These are phyloP conservation scores for Acanthamoeba triangularis DNA, from an alignment of 208 protist genomes.

Conservation along the genomic window DNA sequence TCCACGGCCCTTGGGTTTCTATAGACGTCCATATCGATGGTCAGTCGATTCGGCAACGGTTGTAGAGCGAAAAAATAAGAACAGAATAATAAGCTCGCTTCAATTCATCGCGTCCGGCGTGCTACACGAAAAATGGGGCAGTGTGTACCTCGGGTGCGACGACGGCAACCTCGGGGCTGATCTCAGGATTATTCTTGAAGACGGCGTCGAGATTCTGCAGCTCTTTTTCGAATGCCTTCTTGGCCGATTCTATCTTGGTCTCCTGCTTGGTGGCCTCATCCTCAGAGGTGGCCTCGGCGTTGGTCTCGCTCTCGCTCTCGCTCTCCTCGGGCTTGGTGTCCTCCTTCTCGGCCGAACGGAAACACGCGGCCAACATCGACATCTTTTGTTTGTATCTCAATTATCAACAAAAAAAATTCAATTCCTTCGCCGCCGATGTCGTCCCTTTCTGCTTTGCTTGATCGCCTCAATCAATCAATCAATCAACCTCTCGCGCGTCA, in stretches of 20 bases:
- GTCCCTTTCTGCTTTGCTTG: not conserved
- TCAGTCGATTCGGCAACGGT: not conserved
- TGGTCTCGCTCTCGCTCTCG: slow-evolving; percentile 17
- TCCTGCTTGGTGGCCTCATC: slow-evolving; percentile 27
- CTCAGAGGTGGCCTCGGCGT: not conserved
- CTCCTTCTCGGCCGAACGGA: not conserved
- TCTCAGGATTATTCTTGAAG: not conserved
- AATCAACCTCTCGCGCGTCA: too few relatives aligned
- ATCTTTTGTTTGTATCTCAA: not conserved
- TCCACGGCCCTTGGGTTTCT: not conserved
- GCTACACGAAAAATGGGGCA: not conserved
- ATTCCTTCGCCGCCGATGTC: not conserved
- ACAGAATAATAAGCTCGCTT: not conserved
- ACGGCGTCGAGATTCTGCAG: not conserved
- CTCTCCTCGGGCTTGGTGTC: not conserved
- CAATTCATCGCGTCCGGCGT: not conserved
- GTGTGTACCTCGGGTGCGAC: not conserved
- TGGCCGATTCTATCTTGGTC: not conserved
- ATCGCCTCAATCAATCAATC: too few relatives aligned
- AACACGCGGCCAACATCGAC: not conserved
- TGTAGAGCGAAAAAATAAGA: too few relatives aligned
- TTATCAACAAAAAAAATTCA: not conserved
- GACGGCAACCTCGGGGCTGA: not conserved
- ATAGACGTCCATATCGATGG: not conserved
- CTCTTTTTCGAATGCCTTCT: not conserved